These are phyloP conservation scores for Citrullus mucosospermus DNA, from an alignment of 306 rosid genomes.

Conservation along the genomic window DNA sequence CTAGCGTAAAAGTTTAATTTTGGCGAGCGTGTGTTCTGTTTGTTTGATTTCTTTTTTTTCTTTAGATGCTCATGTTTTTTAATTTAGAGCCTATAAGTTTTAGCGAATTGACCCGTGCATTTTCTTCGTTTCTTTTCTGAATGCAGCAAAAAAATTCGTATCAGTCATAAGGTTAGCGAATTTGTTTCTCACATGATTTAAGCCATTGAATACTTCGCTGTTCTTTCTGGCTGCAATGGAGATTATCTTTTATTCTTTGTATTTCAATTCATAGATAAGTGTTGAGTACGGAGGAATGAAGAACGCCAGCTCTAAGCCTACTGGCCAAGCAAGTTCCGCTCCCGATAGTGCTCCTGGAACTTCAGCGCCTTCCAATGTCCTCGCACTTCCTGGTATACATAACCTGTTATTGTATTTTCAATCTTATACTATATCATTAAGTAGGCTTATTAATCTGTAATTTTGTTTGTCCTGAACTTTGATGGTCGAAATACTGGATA, in stretches of 20 bases:
- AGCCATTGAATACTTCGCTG: background rate
- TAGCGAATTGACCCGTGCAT: background rate
- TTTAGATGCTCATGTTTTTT: background rate
- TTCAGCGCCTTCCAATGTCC: slow-evolving; percentile 38
- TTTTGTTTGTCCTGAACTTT: background rate
- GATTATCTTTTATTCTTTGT: slow-evolving; percentile 1
- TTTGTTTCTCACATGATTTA: background rate
- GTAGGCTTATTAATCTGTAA: background rate
- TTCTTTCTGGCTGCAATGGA: background rate
- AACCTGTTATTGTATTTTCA: background rate
- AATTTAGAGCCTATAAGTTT: background rate
- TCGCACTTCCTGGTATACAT: slow-evolving; percentile 71
- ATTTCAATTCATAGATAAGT: slow-evolving; percentile 26
- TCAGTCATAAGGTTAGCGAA: slow-evolving; percentile 65
- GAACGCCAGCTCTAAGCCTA: slow-evolving; percentile 26
- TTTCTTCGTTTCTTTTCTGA: background rate
- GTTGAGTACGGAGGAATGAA: slow-evolving; percentile 64
- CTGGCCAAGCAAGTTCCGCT: slow-evolving; percentile 26
- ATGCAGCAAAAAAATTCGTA: slow-evolving; percentile 61
- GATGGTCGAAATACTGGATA: background rate
- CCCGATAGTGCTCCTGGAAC: slow-evolving; percentile 24
- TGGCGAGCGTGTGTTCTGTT: background rate
- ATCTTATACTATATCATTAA: background rate
- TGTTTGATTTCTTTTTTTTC: background rate
- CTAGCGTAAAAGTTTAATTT: background rate